These are phyloP conservation scores for Polyrhizophydium stewartii DNA, from an alignment of 371 early-diverging fungal species.

Conservation along the genomic window DNA sequence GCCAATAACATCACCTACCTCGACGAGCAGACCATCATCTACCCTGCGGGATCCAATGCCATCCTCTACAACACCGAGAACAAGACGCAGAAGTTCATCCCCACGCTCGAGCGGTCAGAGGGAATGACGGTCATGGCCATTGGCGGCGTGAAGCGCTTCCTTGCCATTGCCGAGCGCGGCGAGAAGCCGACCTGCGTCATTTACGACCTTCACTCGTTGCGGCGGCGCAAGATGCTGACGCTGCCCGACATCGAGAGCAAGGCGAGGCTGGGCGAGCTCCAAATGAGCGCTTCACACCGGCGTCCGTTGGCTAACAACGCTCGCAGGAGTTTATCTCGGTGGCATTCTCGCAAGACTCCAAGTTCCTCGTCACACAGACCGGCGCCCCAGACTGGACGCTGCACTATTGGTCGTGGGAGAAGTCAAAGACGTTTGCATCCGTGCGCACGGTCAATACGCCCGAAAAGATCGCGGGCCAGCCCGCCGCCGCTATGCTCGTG, in stretches of 20 bases:
- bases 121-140: slow-evolving; percentile 42
- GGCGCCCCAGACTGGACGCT: slow-evolving; percentile 45
- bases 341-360: slow-evolving; percentile 43
- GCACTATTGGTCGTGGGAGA: slow-evolving; percentile 53
- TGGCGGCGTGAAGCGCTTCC: slow-evolving; percentile 36
- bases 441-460: slow-evolving; percentile 20
- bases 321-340: slow-evolving; percentile 40
- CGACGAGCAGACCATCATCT: slow-evolving; percentile 47
- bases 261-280: slow-evolving; percentile 20
- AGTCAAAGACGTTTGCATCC: slow-evolving; percentile 40
- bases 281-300: not conserved
- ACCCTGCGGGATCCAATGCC: slow-evolving; percentile 46
- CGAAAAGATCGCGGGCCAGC: not conserved
- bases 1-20: slow-evolving; percentile 31
- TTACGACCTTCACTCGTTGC: slow-evolving; percentile 38
- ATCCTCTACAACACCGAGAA: slow-evolving; percentile 48
- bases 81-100: slow-evolving; percentile 46
- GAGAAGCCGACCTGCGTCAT: slow-evolving; percentile 27
- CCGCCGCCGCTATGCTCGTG: not conserved
- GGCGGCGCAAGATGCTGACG: slow-evolving; percentile 34
- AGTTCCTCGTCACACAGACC: slow-evolving; percentile 41
- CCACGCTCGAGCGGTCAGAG: slow-evolving; percentile 39
- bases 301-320: too few relatives aligned
- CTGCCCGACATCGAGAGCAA: slow-evolving; percentile 33
- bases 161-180: slow-evolving; percentile 47